phyloP scores from a whole-genome alignment of 306 rosid species.

The Begonia loranthoides region DNA sequence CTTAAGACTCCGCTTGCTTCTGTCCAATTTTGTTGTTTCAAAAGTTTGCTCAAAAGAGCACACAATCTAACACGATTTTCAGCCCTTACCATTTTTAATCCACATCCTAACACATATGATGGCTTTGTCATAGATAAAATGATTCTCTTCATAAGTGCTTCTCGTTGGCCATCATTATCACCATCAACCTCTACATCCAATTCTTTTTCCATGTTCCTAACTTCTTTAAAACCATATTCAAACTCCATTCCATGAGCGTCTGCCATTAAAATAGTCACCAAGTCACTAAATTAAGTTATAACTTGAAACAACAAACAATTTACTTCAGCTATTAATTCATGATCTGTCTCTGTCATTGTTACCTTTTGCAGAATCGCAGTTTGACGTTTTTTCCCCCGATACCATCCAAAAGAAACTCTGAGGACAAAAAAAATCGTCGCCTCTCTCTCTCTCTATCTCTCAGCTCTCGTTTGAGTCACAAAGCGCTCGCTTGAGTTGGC shows the following conservation, averaged over 20 bases:
- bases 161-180: background rate
- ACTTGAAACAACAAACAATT: too few relatives aligned
- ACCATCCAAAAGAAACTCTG: too few relatives aligned
- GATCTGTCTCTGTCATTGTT: too few relatives aligned
- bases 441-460: too few relatives aligned
- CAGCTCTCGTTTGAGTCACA: too few relatives aligned
- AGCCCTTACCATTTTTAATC: conserved; percentile 24
- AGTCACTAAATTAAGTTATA: too few relatives aligned
- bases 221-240: conserved; percentile 1
- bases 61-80: conserved; percentile 33
- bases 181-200: background rate
- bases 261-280: background rate
- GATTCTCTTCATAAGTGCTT: conserved; percentile 21
- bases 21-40: conserved; percentile 41
- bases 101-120: conserved; percentile 30
- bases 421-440: too few relatives aligned
- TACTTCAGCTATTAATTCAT: too few relatives aligned
- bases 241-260: background rate
- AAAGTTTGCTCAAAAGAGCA: conserved; percentile 24
- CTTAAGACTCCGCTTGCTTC: conserved; percentile 58
- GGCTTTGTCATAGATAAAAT: conserved; percentile 41
- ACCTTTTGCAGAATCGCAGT: too few relatives aligned
- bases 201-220: conserved; percentile 30
- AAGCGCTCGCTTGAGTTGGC: too few relatives aligned
- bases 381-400: too few relatives aligned